Evolutionary conservation across 768 basidiomycete genomes (phyloP), one percentile per base, ranked within the genome.

Genomic region (Leucosporidium yakuticum): DNA sequence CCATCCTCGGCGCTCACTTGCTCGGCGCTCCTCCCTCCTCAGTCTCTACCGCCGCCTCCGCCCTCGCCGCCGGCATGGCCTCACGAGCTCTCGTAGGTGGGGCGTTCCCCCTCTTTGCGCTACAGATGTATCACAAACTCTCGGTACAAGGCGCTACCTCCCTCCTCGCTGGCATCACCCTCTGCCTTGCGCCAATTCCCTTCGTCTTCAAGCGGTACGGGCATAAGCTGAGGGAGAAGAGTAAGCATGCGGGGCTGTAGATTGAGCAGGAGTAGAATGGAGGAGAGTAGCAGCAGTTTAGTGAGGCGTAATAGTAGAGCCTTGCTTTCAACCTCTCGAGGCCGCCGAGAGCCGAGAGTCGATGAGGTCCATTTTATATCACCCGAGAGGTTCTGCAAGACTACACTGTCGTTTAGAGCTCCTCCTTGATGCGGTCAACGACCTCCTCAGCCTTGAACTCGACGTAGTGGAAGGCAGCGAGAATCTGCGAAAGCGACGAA

Each of bases 61-160:
- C 73, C 11, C 67, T 73, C 27, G 73, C 73, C 0, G 73, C 73
- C 1, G 66, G 67, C 5, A 69, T 73, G 60, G 55, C 67, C 0
- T 39, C 51, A 4, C 69, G 73, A 20, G 69, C 73, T 1, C 61
- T 73, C 9, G 7, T 70, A n/a, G 73, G 63, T 12, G 9, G 50
- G 1, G 57, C 63, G 12, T 73, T 73, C 51, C 64, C 65, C 5
- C 67, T 68, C 25, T 67, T 65, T 25, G 20, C 64, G 17, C 54
- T 69, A 0, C 65, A 70, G 61, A 73, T 76, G 73, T 73, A 70
- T 49, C 57, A 63, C 49, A 44, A 11, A 20, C 31, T 69, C 8
- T 53, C 66, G 2, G 64, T 73, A 2, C 69, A 67, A 20, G 73
- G 73, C 4, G 73, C 73, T 8, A 62, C 69, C 9, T 73, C 63